Evolutionary conservation across 2,329 filamentous ascomycete species (phyloP), one percentile per base, ranked within the genome.

Genomic region (Endoconidiophora laricicola): DNA sequence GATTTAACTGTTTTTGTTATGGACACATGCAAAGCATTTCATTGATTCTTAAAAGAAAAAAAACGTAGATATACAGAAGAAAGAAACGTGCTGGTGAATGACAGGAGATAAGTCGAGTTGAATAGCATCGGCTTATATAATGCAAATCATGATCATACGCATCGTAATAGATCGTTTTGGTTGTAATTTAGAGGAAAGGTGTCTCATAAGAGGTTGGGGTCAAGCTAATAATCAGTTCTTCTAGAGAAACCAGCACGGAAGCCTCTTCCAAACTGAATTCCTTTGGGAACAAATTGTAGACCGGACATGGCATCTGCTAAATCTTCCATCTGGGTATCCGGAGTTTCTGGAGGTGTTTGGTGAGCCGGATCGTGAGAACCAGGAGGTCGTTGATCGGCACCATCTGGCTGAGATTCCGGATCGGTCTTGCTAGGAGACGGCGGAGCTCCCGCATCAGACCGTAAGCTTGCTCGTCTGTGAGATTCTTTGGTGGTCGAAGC

Each of bases 281-380:
- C 81, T 18, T 70, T 69, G 16, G 83, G 83, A 4, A 87, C 71
- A 58, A 88, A 85, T 48, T 76, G 76, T 54, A 88, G 65, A 3
- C 80, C 69, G 1, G 81, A 83, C 79, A 88, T 83, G 50, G 79
- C 76, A 6, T 71, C 72, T 1, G 76, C 66, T 3, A 88, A 66
- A 48, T 73, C 72, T 42, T 79, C 75, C 72, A 85, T 79, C 14
- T 73, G 69, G 16, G 71, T 66, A 53, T 74, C 71, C 3, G 60
- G 61, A 10, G 56, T 56, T 33, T 55, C 23, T 2, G 52, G 33
- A 10, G 33, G 16, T 5, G 36, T 50, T 9, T 22, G 33, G 24
- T 36, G 24, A 10, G n/a, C 18, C 4, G 2, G 14, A 42, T 48
- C 38, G 29, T 33, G 23, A 42, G 48, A 3, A 9, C 6, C 16